phyloP scores from a whole-genome alignment of 805 yeast genomes.

The Grigorovia humatica region DNA sequence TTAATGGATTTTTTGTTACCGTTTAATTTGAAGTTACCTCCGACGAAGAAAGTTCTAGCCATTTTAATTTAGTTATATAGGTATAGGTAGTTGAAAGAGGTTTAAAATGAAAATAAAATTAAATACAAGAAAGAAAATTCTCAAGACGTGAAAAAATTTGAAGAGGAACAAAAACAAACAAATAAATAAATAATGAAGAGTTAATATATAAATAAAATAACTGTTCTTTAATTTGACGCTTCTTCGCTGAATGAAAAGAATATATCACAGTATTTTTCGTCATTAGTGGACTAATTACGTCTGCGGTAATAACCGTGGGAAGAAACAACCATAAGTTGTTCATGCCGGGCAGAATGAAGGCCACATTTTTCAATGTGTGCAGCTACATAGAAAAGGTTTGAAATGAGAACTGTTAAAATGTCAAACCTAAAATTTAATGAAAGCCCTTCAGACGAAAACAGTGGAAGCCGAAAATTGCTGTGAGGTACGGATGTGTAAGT shows the following conservation, averaged over 20 bases:
- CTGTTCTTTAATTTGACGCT: not conserved
- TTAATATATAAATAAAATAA: too few species aligned
- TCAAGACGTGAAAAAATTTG: not conserved
- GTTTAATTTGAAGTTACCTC: slow-evolving; percentile 99
- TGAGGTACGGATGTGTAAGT: not conserved
- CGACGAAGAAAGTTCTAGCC: slow-evolving; percentile 91
- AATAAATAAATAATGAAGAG: not conserved
- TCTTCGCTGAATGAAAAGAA: not conserved
- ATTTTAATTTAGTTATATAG: slow-evolving; percentile 12
- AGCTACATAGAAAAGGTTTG: not conserved
- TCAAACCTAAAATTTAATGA: not conserved
- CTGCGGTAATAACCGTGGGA: not conserved
- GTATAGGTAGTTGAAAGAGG: not conserved
- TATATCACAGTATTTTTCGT: not conserved
- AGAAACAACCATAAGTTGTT: not conserved
- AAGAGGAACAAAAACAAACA: not conserved
- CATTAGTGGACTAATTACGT: not conserved
- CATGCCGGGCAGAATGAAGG: not conserved
- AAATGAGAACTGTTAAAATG: not conserved
- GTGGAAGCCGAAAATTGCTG: not conserved
- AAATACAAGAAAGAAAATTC: not conserved
- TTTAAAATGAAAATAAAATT: not conserved
- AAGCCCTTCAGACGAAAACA: not conserved
- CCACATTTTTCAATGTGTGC: not conserved
- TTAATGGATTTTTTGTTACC: slow-evolving; percentile 82